Percentiles rank a stretch among this genome's conserved stretches.
These are phyloP conservation scores for Rosellinia necatrix DNA, from an alignment of 2,329 filamentous ascomycete genomes.

Conservation along the genomic window DNA sequence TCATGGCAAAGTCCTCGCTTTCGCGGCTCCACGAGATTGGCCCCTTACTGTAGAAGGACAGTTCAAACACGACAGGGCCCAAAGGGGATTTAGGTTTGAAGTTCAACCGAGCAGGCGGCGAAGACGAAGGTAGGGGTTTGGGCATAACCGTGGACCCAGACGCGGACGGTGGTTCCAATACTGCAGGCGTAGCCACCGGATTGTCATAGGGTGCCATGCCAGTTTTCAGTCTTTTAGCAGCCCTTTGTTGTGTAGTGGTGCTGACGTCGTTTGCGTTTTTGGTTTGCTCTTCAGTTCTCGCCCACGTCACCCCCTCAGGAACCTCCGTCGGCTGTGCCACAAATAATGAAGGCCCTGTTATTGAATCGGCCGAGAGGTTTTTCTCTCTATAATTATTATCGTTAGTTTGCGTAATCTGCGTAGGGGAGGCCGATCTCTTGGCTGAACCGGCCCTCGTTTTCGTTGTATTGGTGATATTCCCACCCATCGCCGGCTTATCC, in stretches of 20 bases:
- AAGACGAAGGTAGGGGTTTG: background rate
- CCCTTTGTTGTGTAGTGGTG: background rate
- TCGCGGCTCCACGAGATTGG: constrained; percentile 27
- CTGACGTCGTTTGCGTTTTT: background rate
- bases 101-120: background rate
- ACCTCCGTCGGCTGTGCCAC: background rate
- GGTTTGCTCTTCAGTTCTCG: constrained; percentile 2
- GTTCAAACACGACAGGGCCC: constrained; percentile 26
- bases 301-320: constrained; percentile 8
- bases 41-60: constrained; percentile 30
- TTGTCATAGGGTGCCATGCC: background rate
- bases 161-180: background rate
- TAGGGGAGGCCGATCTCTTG: background rate
- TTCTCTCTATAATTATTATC: background rate
- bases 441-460: background rate
- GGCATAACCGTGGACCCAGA: no score
- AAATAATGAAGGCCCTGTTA: background rate
- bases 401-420: background rate
- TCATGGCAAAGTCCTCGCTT: constrained; percentile 14
- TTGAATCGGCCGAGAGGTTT: background rate
- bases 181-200: background rate
- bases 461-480: background rate
- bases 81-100: constrained; percentile 1
- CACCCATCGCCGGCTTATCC: background rate
- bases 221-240: constrained; percentile 10